Evolutionary conservation across 1,284 basidiomycete species (phyloP).

Genomic region (Coniferiporia weirii): DNA sequence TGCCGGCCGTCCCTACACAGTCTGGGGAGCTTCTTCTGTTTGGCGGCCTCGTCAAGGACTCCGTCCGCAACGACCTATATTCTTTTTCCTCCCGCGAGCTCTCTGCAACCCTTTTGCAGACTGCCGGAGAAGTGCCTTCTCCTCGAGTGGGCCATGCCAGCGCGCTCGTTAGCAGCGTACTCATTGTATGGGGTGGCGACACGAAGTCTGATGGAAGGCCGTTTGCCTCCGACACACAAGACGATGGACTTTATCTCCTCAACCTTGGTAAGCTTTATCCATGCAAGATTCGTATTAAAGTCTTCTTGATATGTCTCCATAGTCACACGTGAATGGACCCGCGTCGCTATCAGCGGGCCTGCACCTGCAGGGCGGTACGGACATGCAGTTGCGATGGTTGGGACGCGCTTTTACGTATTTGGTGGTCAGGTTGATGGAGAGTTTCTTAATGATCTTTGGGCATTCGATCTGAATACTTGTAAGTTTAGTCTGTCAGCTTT

Average conservation of each 20-base stretch:
- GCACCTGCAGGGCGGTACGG: conserved; percentile 90
- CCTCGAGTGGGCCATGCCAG: conserved; percentile 94
- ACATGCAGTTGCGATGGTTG: conserved; percentile 91
- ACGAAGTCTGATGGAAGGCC: conserved; percentile 73
- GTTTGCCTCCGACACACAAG: conserved; percentile 75
- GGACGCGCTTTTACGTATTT: conserved; percentile 90
- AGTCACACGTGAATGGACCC: conserved; percentile 94
- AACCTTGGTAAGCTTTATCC: conserved; percentile 71
- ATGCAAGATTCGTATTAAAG: conserved; percentile 14
- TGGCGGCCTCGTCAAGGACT: conserved; percentile 92
- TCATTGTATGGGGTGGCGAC: conserved; percentile 98
- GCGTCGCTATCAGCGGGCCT: conserved; percentile 71
- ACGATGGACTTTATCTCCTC: conserved; percentile 92
- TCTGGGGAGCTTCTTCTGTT: conserved; percentile 94
- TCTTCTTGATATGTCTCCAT: background rate
- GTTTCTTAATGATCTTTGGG: conserved; percentile 95
- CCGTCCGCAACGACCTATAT: conserved; percentile 92
- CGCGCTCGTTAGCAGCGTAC: conserved; percentile 91
- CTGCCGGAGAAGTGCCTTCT: conserved; percentile 84
- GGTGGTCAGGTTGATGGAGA: conserved; percentile 96
- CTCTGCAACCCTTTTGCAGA: conserved; percentile 76
- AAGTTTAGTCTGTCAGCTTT: conserved; percentile 30
- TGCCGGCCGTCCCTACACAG: conserved; percentile 79
- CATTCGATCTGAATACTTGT: conserved; percentile 94
- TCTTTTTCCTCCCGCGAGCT: conserved; percentile 79